Evolutionary conservation across 208 protist genomes (phyloP).

Genomic region (Spongospora subterranea): DNA sequence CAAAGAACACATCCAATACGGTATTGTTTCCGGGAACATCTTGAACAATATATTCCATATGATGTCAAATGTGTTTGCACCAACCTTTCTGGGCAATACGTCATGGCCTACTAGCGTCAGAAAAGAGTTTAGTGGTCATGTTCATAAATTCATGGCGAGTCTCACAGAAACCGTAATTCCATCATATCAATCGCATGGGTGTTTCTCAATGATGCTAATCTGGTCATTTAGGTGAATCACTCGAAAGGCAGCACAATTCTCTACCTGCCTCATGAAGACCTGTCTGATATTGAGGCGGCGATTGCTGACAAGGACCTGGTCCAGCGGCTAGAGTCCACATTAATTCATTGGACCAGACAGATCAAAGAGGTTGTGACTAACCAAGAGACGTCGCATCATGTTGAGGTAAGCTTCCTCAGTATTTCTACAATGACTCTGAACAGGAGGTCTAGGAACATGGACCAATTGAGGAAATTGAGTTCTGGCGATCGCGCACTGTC

Average conservation of each 20-base stretch:
- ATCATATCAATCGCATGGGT: not conserved
- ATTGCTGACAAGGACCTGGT: conserved; percentile 90
- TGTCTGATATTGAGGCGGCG: conserved; percentile 75
- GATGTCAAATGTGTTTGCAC: conserved; percentile 64
- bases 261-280: conserved; percentile 91
- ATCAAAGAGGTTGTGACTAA: conserved; percentile 94
- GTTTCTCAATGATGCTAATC: conserved; percentile 67
- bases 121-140: conserved; percentile 71
- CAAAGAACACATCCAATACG: conserved; percentile 28
- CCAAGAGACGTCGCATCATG: conserved; percentile 77
- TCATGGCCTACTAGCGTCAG: conserved; percentile 61
- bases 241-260: conserved; percentile 89
- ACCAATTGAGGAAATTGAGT: conserved; percentile 93
- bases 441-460: conserved; percentile 74
- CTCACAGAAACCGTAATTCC: conserved; percentile 92
- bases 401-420: conserved; percentile 67
- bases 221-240: conserved; percentile 37
- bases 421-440: not conserved
- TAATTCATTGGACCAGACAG: conserved; percentile 98
- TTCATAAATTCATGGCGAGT: conserved; percentile 95
- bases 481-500: conserved; percentile 89
- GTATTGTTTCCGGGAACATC: not conserved
- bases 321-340: conserved; percentile 91
- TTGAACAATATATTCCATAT: conserved; percentile 57
- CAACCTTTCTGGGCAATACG: conserved; percentile 61